phyloP scores from a whole-genome alignment of 2,329 filamentous ascomycete species.

The Thielaviopsis ethacetica region DNA sequence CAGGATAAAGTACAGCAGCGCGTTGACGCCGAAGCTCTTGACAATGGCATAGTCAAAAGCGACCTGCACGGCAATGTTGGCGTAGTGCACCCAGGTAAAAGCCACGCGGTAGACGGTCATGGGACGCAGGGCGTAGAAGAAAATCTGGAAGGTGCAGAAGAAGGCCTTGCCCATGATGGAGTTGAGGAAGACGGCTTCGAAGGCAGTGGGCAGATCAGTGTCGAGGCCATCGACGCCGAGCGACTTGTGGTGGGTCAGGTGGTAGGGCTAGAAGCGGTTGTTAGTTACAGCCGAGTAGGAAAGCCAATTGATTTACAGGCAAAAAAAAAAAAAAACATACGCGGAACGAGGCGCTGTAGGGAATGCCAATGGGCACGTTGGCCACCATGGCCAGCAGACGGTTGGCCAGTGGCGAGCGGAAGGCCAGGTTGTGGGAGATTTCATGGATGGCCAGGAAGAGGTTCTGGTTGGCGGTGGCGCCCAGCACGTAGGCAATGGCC shows the following conservation, averaged over 20 bases:
- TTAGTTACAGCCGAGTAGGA: slow-evolving; percentile 14
- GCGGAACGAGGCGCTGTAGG: slow-evolving; percentile 90
- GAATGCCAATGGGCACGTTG: slow-evolving; percentile 87
- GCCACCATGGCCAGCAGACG: slow-evolving; percentile 79
- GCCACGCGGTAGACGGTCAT: slow-evolving; percentile 88
- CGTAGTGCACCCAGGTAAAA: slow-evolving; percentile 65
- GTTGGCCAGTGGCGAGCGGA: slow-evolving; percentile 65
- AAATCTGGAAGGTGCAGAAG: slow-evolving; percentile 97
- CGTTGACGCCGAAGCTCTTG: slow-evolving; percentile 39
- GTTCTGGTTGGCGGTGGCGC: slow-evolving; percentile 95
- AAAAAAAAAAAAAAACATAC: no score
- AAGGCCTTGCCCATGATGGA: slow-evolving; percentile 93
- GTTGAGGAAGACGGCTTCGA: slow-evolving; percentile 87
- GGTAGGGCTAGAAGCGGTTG: slow-evolving; percentile 54
- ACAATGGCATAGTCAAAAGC: slow-evolving; percentile 60
- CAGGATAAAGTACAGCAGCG: slow-evolving; percentile 68
- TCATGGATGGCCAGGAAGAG: slow-evolving; percentile 97
- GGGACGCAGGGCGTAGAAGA: slow-evolving; percentile 93
- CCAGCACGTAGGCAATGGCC: slow-evolving; percentile 74
- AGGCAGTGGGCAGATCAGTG: slow-evolving; percentile 80
- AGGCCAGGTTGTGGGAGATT: slow-evolving; percentile 94
- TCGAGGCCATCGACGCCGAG: slow-evolving; percentile 92
- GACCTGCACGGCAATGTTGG: slow-evolving; percentile 67
- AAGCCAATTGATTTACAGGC: not conserved
- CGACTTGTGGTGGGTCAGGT: slow-evolving; percentile 97